Conservation (phyloP, 2,329 filamentous ascomycete species). For the Apiospora kogelbergensis region DNA sequence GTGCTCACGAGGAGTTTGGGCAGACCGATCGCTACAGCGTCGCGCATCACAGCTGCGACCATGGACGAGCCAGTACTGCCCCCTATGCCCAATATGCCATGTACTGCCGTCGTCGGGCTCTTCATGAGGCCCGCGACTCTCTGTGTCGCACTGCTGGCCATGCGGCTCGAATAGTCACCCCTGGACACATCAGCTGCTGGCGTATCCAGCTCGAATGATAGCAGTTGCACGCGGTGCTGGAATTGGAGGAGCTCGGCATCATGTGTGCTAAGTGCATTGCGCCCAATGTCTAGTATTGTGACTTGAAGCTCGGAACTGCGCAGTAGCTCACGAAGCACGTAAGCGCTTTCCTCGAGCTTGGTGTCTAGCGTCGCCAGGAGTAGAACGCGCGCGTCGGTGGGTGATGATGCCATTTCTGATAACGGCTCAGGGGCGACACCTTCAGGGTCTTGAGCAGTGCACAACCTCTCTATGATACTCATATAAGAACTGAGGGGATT, state of each 20-base stretch:
- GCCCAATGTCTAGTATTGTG: constrained; percentile 27
- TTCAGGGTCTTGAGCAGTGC: background rate
- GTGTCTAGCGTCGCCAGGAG: constrained; percentile 66
- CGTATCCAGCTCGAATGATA: background rate
- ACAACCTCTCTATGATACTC: background rate
- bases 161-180: constrained; percentile 9
- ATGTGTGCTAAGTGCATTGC: background rate
- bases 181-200: background rate
- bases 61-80: constrained; percentile 65
- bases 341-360: constrained; percentile 60
- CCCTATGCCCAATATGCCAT: constrained; percentile 59
- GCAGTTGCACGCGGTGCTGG: background rate
- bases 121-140: background rate
- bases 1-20: constrained; percentile 72
- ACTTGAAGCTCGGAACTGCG: constrained; percentile 18
- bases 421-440: background rate
- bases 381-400: background rate
- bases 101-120: constrained; percentile 18
- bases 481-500: background rate
- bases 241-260: background rate
- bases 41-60: constrained; percentile 59
- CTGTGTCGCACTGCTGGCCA: background rate
- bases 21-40: constrained; percentile 61
- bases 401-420: background rate
- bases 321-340: constrained; percentile 47